Conservation (phyloP, 2,329 filamentous ascomycete species). For the Coniochaeta prunicola region DNA sequence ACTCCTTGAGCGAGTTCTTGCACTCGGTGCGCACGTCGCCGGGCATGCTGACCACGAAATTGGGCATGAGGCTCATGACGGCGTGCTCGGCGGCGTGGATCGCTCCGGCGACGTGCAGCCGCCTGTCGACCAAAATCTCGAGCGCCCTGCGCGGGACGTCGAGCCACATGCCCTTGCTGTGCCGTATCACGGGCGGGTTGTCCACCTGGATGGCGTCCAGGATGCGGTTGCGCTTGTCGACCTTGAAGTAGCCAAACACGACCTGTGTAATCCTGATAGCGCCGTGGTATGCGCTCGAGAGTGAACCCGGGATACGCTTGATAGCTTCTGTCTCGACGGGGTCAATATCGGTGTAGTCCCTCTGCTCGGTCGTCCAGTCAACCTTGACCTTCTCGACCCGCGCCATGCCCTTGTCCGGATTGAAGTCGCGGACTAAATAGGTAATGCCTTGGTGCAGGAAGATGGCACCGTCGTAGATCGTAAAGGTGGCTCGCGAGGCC, state of each 20-base stretch:
- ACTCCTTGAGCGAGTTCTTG: slow-evolving; percentile 83
- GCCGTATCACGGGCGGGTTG: slow-evolving; percentile 80
- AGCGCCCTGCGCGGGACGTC: slow-evolving; percentile 77
- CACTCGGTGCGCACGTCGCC: slow-evolving; percentile 94
- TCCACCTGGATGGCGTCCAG: slow-evolving; percentile 90
- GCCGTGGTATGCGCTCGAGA: slow-evolving; percentile 74
- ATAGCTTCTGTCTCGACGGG: slow-evolving; percentile 88
- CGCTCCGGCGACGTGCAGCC: slow-evolving; percentile 75
- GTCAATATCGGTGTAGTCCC: slow-evolving; percentile 91
- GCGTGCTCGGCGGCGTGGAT: slow-evolving; percentile 96
- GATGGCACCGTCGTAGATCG: slow-evolving; percentile 92
- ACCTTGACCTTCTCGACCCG: slow-evolving; percentile 85
- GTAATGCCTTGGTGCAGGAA: slow-evolving; percentile 94
- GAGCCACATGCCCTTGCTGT: slow-evolving; percentile 90
- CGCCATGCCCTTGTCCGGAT: slow-evolving; percentile 71
- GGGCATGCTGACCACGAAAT: slow-evolving; percentile 82
- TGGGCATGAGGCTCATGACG: slow-evolving; percentile 77
- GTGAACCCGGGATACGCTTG: slow-evolving; percentile 56
- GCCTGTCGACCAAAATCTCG: slow-evolving; percentile 64
- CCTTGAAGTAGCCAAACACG: slow-evolving; percentile 95
- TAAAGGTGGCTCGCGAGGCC: slow-evolving; percentile 89
- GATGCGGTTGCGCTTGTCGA: slow-evolving; percentile 79
- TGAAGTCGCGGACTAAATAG: slow-evolving; percentile 86
- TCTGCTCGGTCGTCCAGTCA: slow-evolving; percentile 89
- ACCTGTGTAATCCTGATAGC: slow-evolving; percentile 78